Conservation (phyloP, 371 early-diverging fungal genomes). For the Mortierella sp. region DNA sequence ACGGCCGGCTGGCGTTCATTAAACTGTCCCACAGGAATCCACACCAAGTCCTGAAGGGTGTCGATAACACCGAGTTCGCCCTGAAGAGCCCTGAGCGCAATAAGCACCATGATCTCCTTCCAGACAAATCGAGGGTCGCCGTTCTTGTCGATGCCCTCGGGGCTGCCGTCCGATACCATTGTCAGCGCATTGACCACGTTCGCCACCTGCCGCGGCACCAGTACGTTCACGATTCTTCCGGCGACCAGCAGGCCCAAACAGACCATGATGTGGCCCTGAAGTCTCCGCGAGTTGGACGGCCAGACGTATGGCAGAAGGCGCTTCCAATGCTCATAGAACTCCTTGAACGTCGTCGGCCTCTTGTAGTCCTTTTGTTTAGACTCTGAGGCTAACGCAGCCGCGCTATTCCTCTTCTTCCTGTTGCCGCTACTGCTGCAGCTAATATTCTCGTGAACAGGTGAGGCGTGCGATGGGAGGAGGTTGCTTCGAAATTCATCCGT, state of each 20-base stretch:
- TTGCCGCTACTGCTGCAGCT: neutral
- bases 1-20: conserved; percentile 89
- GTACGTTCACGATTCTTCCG: conserved; percentile 86
- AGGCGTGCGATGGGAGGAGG: too few species aligned
- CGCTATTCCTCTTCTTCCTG: conserved; percentile 14
- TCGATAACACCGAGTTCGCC: conserved; percentile 86
- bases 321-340: conserved; percentile 67
- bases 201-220: conserved; percentile 87
- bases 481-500: too few species aligned
- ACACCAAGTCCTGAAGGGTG: conserved; percentile 83
- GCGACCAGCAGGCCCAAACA: conserved; percentile 76
- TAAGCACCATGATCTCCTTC: conserved; percentile 78
- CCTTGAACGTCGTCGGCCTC: conserved; percentile 58
- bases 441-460: too few species aligned
- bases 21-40: conserved; percentile 94
- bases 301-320: conserved; percentile 87
- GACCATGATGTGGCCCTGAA: conserved; percentile 77
- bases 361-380: conserved; percentile 49
- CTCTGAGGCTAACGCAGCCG: neutral
- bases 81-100: conserved; percentile 82
- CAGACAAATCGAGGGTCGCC: conserved; percentile 64
- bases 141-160: conserved; percentile 34
- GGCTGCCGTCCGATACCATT: conserved; percentile 43
- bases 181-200: conserved; percentile 77
- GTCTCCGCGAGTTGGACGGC: conserved; percentile 73